Conservation (phyloP, 75 land plant species). For the Picea glauca region DNA sequence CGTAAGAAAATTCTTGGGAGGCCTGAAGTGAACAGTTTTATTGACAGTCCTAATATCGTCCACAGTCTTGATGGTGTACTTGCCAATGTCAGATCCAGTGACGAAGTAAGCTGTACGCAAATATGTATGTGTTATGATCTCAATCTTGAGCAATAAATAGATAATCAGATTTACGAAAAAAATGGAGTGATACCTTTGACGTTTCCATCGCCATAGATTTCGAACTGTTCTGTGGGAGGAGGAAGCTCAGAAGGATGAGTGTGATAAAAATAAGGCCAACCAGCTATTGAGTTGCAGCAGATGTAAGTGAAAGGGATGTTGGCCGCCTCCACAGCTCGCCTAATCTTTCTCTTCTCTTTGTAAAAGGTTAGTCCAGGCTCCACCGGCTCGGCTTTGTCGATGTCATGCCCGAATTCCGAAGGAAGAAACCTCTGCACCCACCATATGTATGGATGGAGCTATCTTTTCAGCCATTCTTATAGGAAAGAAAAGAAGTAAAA, state of each 20-base stretch:
- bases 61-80: conserved; percentile 18
- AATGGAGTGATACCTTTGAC: conserved; percentile 9
- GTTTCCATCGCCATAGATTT: conserved; percentile 34
- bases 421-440: conserved; percentile 24
- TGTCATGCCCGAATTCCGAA: conserved; percentile 24
- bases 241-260: conserved; percentile 15
- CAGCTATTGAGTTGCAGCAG: conserved; percentile 16
- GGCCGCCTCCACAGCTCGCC: conserved; percentile 22
- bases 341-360: conserved; percentile 11
- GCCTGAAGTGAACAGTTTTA: conserved; percentile 20
- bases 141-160: too few species aligned
- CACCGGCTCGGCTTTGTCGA: conserved; percentile 14
- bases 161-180: too few species aligned
- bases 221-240: conserved; percentile 15
- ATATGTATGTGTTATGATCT: too few species aligned
- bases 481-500: too few species aligned
- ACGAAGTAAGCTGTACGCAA: conserved; percentile 1
- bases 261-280: conserved; percentile 16
- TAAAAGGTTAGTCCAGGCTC: conserved; percentile 8
- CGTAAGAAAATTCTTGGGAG: conserved; percentile 16
- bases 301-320: conserved; percentile 28
- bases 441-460: too few species aligned
- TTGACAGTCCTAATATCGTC: conserved; percentile 21
- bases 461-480: too few species aligned
- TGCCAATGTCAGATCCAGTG: conserved; percentile 16